A percentile compares a stretch with the other conserved stretches of the same genome.
Evolutionary conservation across 2,329 filamentous ascomycete species (phyloP).

Genomic region (Didymella pomorum): DNA sequence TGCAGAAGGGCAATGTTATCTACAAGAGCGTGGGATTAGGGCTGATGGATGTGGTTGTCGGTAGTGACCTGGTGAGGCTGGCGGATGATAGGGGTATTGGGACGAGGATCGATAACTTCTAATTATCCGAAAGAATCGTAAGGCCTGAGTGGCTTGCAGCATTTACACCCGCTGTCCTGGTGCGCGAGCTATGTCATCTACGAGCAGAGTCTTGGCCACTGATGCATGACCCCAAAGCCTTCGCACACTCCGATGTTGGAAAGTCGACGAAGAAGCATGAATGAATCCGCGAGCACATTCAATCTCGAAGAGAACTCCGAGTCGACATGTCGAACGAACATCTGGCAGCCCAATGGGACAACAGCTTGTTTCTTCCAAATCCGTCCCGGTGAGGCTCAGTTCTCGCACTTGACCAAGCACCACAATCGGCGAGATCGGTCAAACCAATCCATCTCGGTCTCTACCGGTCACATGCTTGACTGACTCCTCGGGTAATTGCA

Average conservation of each 20-base stretch:
- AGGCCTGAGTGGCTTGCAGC: neutral
- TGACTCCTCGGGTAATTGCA: no score
- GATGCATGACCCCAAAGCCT: neutral
- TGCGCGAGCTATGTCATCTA: neutral
- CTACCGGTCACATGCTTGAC: neutral
- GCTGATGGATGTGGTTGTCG: slow-evolving; percentile 73
- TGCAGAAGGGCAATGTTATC: slow-evolving; percentile 70
- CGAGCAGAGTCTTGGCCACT: neutral
- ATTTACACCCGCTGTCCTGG: neutral
- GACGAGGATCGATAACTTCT: slow-evolving; percentile 60
- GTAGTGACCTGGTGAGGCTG: slow-evolving; percentile 64
- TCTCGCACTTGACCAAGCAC: neutral
- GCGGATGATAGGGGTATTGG: slow-evolving; percentile 65
- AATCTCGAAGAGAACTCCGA: no score
- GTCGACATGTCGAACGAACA: no score
- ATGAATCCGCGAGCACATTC: neutral
- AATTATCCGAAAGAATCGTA: neutral
- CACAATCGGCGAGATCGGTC: no score
- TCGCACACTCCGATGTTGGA: neutral
- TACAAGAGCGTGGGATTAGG: slow-evolving; percentile 75
- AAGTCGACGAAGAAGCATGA: neutral
- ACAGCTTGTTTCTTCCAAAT: neutral
- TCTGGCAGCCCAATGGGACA: no score
- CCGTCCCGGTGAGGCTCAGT: neutral
- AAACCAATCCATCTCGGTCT: neutral